Conservation (phyloP, 805 yeast species). For the Myxozyma kluyveri region DNA sequence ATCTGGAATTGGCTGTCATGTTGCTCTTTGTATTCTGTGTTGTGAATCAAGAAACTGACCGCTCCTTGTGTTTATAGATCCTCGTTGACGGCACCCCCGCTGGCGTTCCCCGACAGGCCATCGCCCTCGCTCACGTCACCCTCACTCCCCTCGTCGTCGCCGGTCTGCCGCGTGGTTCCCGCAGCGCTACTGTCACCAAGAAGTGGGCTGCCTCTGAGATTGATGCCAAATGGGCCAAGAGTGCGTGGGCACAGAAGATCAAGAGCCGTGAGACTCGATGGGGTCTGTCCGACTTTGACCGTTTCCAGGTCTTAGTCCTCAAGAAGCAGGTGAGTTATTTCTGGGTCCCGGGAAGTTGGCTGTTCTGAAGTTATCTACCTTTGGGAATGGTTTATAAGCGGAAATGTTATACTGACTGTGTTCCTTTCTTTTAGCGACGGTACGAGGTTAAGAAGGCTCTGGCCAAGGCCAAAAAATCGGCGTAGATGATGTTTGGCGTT, state of each 20-base stretch:
- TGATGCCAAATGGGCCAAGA: conserved; percentile 84
- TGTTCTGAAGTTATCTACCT: background rate
- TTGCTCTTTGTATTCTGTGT: background rate
- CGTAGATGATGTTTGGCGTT: conserved; percentile 3
- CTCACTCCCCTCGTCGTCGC: conserved; percentile 89
- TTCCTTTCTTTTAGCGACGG: conserved; percentile 50
- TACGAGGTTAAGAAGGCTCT: conserved; percentile 92
- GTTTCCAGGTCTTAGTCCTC: conserved; percentile 97
- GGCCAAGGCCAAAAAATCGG: conserved; percentile 68
- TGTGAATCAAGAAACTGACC: background rate
- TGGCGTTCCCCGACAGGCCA: conserved; percentile 88
- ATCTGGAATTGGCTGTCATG: too few species aligned
- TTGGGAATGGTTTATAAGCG: background rate
- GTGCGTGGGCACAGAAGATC: conserved; percentile 98
- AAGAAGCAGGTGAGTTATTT: conserved; percentile 72
- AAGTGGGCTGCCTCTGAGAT: conserved; percentile 90
- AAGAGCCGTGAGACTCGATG: conserved; percentile 94
- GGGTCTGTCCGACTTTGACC: conserved; percentile 92
- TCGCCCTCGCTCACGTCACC: conserved; percentile 79
- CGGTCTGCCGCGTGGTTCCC: conserved; percentile 90
- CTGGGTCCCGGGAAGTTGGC: background rate
- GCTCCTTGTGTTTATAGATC: conserved; percentile 48
- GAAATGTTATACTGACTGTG: background rate
- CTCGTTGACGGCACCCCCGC: conserved; percentile 94
- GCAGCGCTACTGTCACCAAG: conserved; percentile 80